Evolutionary conservation across 2,329 filamentous ascomycete genomes (phyloP), one percentile per base, ranked within the genome.

Genomic region (Ophiostoma sp.): DNA sequence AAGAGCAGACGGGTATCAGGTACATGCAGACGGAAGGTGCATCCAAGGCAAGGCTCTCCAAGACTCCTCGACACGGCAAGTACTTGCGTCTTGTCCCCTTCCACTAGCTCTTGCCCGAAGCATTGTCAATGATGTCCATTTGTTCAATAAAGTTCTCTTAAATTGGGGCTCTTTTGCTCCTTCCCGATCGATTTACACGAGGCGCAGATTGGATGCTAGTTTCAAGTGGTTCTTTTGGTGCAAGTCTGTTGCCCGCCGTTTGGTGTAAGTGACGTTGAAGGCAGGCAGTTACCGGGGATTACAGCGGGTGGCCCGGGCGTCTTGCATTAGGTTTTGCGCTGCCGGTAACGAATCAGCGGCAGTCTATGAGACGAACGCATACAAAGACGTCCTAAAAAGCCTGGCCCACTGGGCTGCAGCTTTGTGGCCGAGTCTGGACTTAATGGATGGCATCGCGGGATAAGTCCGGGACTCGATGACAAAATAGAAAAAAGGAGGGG

Each of bases 261-360:
- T n/a, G 36, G n/a, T 28, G 36, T 66, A 45, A 45, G 39, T 42
- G 36, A 45, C 12, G 36, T 28, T 42, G 6, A 33, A 15, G 15
- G 45, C 45, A 55, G 25, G 28, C 55, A 33, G 28, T 59, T 33
- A 19, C 36, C 42, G 33, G 50, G 55, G 61, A 19, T 45, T 50
- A 57, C 45, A 33, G 45, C 42, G n/a, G 48, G 22, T 72, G 45
- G 68, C 68, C 68, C 68, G 68, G 33, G 68, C 68, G 68, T 57
- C 68, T 55, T 70, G 68, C 68, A 70, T 70, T 57, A 57, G 50
- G 12, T 17, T 70, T 42, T 42, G 31, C 48, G 31, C 48, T 57
- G 31, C 7, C n/a, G 50, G 66, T 50, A 57, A 57, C 68, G 68
- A 70, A 70, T 70, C 68, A 70, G 33, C 31, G 33, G 50, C 68